Conservation (phyloP, 768 basidiomycete species). For the Rhodotorula diobovata region DNA sequence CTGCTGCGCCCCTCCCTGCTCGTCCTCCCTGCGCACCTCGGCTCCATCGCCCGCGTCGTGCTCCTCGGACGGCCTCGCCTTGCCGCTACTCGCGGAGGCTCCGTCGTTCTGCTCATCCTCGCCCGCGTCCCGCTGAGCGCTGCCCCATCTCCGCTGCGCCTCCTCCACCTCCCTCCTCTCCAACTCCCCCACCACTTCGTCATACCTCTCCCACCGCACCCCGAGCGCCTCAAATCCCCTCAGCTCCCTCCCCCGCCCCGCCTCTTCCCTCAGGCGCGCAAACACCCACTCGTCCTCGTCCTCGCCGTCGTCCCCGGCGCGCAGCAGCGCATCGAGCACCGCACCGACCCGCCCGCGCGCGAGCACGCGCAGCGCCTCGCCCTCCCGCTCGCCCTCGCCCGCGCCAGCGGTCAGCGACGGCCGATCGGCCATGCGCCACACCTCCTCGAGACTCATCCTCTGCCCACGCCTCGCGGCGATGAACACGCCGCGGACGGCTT, state of each 20-base stretch:
- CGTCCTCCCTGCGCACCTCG: no score
- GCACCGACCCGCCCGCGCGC: background rate
- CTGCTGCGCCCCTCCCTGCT: no score
- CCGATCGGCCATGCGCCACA: conserved; percentile 6
- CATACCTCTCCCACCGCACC: background rate
- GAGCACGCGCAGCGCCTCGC: background rate
- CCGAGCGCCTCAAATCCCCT: background rate
- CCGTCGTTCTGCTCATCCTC: background rate
- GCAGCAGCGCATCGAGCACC: background rate
- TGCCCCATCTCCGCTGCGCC: background rate
- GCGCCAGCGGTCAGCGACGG: background rate
- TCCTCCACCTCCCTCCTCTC: background rate
- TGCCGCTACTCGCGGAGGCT: no score
- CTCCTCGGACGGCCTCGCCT: background rate
- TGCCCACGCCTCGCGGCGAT: background rate
- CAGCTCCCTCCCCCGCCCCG: background rate
- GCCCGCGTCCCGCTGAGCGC: background rate
- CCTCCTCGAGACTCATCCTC: background rate
- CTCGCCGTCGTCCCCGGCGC: background rate
- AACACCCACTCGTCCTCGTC: background rate
- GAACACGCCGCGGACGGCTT: background rate
- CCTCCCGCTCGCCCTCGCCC: background rate
- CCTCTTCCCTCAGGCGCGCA: background rate
- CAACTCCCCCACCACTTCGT: background rate
- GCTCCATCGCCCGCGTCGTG: no score